Conservation (phyloP, 179 eudicot species). For the Sideroxylon spinosum region DNA sequence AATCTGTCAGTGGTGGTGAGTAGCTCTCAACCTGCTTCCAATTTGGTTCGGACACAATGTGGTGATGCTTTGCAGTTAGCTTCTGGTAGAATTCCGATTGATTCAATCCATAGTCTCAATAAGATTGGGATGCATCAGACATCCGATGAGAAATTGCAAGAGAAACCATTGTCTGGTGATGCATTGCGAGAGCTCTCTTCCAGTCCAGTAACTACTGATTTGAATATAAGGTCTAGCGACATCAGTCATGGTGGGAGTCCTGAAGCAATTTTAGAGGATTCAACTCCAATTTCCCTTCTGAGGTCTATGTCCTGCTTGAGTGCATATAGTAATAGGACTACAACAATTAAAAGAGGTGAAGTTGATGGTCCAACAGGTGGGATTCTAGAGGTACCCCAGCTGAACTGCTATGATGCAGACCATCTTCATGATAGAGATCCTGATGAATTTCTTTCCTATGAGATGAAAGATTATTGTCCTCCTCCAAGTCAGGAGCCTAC, state of each 20-base stretch:
- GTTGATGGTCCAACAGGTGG: constrained; percentile 18
- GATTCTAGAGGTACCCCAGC: constrained; percentile 22
- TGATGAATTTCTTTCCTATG: constrained; percentile 18
- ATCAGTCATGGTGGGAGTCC: constrained; percentile 15
- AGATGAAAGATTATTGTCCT: constrained; percentile 19
- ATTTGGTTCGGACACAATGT: constrained; percentile 20
- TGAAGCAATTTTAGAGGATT: constrained; percentile 22
- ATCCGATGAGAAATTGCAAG: constrained; percentile 21
- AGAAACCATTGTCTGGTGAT: constrained; percentile 13
- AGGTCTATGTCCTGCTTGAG: constrained; percentile 24
- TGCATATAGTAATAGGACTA: constrained; percentile 29
- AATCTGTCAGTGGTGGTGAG: constrained; percentile 11
- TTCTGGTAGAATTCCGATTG: constrained; percentile 17
- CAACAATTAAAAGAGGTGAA: constrained; percentile 20
- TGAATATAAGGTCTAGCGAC: constrained; percentile 19
- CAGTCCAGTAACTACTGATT: constrained; percentile 20
- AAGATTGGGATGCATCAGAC: constrained; percentile 21
- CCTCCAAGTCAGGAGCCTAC: constrained; percentile 25
- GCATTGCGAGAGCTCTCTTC: constrained; percentile 12
- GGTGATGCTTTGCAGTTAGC: too few relatives aligned
- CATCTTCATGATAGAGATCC: constrained; percentile 18
- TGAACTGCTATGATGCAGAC: constrained; percentile 14
- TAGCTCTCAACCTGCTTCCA: constrained; percentile 17
- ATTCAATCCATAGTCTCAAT: constrained; percentile 17
- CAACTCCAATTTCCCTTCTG: constrained; percentile 20